These are phyloP conservation scores for Trametes maxima DNA, from an alignment of 768 basidiomycete genomes.

Conservation along the genomic window DNA sequence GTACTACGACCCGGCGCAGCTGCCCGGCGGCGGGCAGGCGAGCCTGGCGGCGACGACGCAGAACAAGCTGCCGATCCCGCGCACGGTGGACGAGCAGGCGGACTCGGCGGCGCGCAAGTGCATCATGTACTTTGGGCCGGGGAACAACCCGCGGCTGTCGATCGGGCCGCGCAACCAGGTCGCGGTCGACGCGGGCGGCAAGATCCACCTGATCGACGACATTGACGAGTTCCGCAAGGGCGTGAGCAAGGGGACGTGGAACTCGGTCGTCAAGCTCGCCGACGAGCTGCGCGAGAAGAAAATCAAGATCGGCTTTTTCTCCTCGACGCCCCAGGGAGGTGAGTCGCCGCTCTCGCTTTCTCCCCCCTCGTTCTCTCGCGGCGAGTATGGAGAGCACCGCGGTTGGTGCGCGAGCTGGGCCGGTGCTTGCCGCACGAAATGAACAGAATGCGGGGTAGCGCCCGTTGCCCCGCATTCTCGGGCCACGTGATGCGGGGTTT, in stretches of 20 bases:
- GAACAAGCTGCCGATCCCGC: constrained; percentile 68
- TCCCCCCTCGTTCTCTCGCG: not conserved
- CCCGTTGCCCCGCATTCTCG: constrained; percentile 8
- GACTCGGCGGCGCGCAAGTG: constrained; percentile 87
- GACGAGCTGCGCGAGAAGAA: constrained; percentile 86
- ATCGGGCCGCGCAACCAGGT: constrained; percentile 88
- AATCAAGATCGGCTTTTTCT: constrained; percentile 91
- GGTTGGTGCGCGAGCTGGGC: no score
- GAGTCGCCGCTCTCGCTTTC: constrained; percentile 28
- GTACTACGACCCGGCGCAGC: constrained; percentile 59
- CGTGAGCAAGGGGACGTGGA: constrained; percentile 77
- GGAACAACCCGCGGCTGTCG: constrained; percentile 79
- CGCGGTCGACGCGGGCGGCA: constrained; percentile 82
- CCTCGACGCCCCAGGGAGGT: constrained; percentile 94
- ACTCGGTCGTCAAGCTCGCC: constrained; percentile 77
- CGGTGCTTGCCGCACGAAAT: not conserved
- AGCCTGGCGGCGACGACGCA: constrained; percentile 48
- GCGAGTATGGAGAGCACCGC: not conserved
- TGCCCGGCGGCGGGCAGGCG: constrained; percentile 40
- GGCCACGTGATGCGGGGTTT: constrained; percentile 28
- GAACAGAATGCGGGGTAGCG: constrained; percentile 14
- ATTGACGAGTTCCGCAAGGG: constrained; percentile 76
- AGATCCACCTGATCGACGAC: constrained; percentile 85
- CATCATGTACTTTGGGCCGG: constrained; percentile 80
- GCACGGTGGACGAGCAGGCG: constrained; percentile 82